phyloP scores from a whole-genome alignment of 1,284 basidiomycete genomes.

The Erythrobasidium hasegawianum region DNA sequence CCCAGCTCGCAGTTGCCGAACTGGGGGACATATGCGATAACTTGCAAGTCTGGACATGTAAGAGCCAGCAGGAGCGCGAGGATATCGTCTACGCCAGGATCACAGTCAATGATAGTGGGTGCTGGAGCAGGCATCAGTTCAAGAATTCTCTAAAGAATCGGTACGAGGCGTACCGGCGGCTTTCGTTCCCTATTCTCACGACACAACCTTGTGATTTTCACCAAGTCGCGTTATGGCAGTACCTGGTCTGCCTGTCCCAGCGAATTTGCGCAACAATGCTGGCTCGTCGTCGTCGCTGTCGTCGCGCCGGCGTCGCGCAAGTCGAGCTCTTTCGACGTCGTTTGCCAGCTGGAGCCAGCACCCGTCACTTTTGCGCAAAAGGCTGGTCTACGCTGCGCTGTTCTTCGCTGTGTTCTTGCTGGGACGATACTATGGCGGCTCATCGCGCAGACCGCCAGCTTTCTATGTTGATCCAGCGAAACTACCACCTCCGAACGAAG shows the following conservation, averaged over 20 bases:
- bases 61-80: slow-evolving; percentile 60
- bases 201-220: too few species aligned
- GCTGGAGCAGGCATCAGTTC: slow-evolving; percentile 29
- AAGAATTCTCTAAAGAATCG: too few species aligned
- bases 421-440: slow-evolving; percentile 10
- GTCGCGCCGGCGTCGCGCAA: slow-evolving; percentile 5
- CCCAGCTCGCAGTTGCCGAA: slow-evolving; percentile 52
- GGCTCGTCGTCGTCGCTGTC: slow-evolving; percentile 9
- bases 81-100: slow-evolving; percentile 78
- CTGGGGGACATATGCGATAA: slow-evolving; percentile 55
- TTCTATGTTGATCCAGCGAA: slow-evolving; percentile 11
- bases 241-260: slow-evolving; percentile 27
- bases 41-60: slow-evolving; percentile 60
- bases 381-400: slow-evolving; percentile 5
- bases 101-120: slow-evolving; percentile 41
- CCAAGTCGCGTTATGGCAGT: slow-evolving; percentile 24
- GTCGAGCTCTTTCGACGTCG: slow-evolving; percentile 15
- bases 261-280: neutral
- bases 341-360: slow-evolving; percentile 4
- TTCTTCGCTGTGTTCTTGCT: slow-evolving; percentile 21
- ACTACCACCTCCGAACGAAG: slow-evolving; percentile 17
- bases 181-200: too few species aligned
- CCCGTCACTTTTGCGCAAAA: neutral
- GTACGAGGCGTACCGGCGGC: too few species aligned
- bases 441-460: slow-evolving; percentile 1